Conservation (phyloP, 75 land plant genomes). For the Pinus albicaulis region DNA sequence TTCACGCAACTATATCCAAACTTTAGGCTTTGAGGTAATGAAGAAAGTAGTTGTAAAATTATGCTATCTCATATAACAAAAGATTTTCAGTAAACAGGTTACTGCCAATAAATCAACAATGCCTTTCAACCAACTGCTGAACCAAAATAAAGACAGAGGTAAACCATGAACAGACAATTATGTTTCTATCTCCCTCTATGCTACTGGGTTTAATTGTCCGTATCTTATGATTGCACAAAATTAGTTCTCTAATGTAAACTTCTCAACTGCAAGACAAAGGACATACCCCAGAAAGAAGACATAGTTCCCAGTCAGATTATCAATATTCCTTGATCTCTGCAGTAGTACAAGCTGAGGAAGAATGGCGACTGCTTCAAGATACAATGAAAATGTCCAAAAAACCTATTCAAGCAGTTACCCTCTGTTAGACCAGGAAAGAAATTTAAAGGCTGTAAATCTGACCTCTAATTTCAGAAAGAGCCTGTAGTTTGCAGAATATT, state of each 20-base stretch:
- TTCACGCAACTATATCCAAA: too few species aligned
- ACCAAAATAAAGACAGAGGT: neutral
- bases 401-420: constrained; percentile 35
- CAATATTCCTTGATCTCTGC: constrained; percentile 79
- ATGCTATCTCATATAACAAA: too few species aligned
- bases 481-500: neutral
- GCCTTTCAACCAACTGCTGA: too few species aligned
- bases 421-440: neutral
- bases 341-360: constrained; percentile 82
- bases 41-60: too few species aligned
- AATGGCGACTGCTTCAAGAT: constrained; percentile 82
- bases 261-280: neutral
- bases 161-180: neutral
- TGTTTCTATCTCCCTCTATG: neutral
- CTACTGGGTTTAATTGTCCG: neutral
- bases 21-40: too few species aligned
- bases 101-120: too few species aligned
- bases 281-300: constrained; percentile 62
- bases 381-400: constrained; percentile 88
- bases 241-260: neutral
- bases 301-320: constrained; percentile 86
- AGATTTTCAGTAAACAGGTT: too few species aligned
- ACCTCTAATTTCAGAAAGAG: neutral
- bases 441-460: neutral
- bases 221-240: neutral